Conservation (phyloP, 192 early-diverging fungal species). For the Rhizoclosmatium sp. region DNA sequence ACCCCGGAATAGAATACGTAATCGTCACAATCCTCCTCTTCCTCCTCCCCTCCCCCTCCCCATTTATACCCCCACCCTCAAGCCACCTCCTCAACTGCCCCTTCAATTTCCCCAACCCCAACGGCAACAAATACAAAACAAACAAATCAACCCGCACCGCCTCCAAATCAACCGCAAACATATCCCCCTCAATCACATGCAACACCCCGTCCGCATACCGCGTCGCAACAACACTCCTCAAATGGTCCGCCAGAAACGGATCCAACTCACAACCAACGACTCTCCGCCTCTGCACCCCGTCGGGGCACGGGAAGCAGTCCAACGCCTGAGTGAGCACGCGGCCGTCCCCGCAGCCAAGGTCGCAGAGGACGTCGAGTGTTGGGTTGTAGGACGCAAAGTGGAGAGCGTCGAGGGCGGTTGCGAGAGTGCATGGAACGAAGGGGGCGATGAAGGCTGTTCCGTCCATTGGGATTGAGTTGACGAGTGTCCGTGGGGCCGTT, state of each 20-base stretch:
- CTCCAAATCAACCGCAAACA: constrained; percentile 46
- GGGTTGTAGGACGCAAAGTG: constrained; percentile 28
- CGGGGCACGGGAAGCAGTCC: not conserved
- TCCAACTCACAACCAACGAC: constrained; percentile 47
- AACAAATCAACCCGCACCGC: constrained; percentile 21
- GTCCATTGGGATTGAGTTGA: constrained; percentile 42
- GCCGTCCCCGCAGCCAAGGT: constrained; percentile 51
- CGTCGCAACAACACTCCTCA: not conserved
- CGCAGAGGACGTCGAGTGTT: constrained; percentile 31
- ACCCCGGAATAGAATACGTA: constrained; percentile 41
- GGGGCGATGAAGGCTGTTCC: constrained; percentile 44
- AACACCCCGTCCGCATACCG: not conserved
- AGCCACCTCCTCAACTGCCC: constrained; percentile 14
- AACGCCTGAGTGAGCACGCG: constrained; percentile 32
- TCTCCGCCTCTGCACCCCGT: no score
- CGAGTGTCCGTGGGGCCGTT: constrained; percentile 9
- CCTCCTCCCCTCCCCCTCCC: not conserved
- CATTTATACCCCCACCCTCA: not conserved
- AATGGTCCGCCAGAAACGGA: constrained; percentile 28
- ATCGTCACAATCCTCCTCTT: constrained; percentile 44
- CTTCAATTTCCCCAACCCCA: constrained; percentile 36
- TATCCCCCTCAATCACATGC: constrained; percentile 33
- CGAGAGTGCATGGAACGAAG: constrained; percentile 42
- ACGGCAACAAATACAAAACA: constrained; percentile 41
- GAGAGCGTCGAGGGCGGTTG: constrained; percentile 34